These are phyloP conservation scores for Phytophthora sp. DNA, from an alignment of 352 stramenopile species.

Conservation along the genomic window DNA sequence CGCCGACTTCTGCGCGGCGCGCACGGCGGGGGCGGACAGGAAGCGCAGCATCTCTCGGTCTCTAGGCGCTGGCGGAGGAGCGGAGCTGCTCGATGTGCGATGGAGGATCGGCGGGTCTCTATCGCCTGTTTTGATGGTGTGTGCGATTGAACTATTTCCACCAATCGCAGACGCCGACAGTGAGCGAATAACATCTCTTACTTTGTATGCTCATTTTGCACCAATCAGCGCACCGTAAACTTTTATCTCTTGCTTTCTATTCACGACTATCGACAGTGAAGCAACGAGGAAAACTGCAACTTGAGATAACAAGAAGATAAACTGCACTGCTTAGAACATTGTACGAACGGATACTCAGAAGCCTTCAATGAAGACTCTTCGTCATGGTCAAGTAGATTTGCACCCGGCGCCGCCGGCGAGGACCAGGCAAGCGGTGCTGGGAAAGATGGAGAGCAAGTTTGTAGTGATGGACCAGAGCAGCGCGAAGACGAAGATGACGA, in stretches of 20 bases:
- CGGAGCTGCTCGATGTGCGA: constrained; percentile 14
- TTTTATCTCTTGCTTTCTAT: too few relatives aligned
- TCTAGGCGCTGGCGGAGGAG: background rate
- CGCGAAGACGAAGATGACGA: constrained; percentile 49
- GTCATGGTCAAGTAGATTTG: constrained; percentile 27
- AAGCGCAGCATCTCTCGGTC: constrained; percentile 42
- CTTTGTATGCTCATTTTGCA: too few relatives aligned
- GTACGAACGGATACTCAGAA: constrained; percentile 1
- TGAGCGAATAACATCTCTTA: too few relatives aligned
- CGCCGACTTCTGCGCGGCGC: constrained; percentile 29
- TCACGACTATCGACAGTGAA: too few relatives aligned
- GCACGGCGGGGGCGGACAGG: constrained; percentile 23
- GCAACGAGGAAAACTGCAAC: too few relatives aligned
- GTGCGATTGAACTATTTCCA: too few relatives aligned
- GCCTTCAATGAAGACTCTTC: too few relatives aligned
- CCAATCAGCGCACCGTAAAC: too few relatives aligned
- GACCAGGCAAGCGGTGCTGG: constrained; percentile 54
- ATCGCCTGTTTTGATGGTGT: too few relatives aligned
- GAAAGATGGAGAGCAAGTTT: constrained; percentile 67
- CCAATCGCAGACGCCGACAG: too few relatives aligned
- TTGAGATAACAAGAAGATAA: constrained; percentile 2
- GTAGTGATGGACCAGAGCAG: constrained; percentile 62
- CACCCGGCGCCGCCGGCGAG: constrained; percentile 65
- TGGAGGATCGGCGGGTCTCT: constrained; percentile 4
- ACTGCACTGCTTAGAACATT: too few relatives aligned